phyloP scores from a whole-genome alignment of 306 rosid species.

The Dryas alaskensis region DNA sequence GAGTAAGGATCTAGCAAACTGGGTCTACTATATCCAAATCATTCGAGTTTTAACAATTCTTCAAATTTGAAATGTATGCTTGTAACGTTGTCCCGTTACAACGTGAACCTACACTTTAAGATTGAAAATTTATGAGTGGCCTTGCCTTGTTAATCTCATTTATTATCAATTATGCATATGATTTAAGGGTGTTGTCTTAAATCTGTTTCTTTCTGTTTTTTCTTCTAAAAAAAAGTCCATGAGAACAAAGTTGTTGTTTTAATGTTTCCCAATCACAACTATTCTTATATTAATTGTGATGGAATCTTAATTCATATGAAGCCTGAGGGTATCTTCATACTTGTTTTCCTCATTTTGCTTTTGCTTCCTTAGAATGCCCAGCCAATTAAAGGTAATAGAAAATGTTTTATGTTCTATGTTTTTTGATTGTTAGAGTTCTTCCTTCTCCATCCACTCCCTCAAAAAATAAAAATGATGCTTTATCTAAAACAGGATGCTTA shows the following conservation, averaged over 20 bases:
- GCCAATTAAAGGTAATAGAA: neutral
- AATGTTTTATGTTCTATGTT: neutral
- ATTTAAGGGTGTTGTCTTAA: neutral
- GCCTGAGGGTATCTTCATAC: neutral
- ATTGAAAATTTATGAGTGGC: slow-evolving; percentile 14
- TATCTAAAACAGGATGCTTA: neutral
- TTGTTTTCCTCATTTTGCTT: slow-evolving; percentile 6
- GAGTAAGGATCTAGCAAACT: slow-evolving; percentile 14
- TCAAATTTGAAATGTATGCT: slow-evolving; percentile 6
- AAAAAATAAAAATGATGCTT: neutral
- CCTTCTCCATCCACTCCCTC: neutral
- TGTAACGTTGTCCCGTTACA: neutral
- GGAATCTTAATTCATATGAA: neutral
- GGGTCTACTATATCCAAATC: neutral
- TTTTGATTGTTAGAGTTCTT: neutral
- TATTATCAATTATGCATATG: slow-evolving; percentile 14
- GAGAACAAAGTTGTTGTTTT: slow-evolving; percentile 6
- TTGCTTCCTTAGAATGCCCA: neutral
- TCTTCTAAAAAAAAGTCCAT: neutral
- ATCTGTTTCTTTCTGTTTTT: neutral
- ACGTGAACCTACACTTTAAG: slow-evolving; percentile 6
- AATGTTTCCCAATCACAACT: slow-evolving; percentile 2
- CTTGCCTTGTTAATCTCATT: slow-evolving; percentile 5
- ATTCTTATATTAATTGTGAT: neutral
- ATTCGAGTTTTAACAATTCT: neutral